Base-by-base conservation (phyloP, 495 filamentous ascomycete species). In the Beverwykella pulmonaria region DNA sequence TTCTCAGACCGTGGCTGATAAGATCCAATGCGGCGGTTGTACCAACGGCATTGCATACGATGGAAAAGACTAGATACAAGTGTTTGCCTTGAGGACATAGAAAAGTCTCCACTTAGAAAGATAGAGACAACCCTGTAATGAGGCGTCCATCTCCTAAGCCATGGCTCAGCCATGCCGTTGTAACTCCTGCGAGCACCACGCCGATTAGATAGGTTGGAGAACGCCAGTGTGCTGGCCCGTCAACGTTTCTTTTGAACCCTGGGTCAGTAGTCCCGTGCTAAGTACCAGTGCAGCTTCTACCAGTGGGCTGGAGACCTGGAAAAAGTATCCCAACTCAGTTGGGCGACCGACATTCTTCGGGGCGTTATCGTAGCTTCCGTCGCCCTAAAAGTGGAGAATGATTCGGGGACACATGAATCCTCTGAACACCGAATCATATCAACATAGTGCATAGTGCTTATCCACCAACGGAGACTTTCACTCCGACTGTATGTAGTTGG, bases 391-490 rank as follows among this genome's bases (percentile, higher is more conserved):
- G 39, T 44, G 39, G 9, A 34, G 30, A 34, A 34, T 34, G 39
- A n/a, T 12, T n/a, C 8, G 39, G 17, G 39, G 17, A n/a, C 39
- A 10, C 6, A 44, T 10, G 17, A 12, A 44, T 12, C 39, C 8
- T 44, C 17, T 15, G 9, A 44, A 44, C 2, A 5, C 32, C 5
- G 32, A 34, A 34, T 34, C 32, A 5, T n/a, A n/a, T n/a, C n/a
- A n/a, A n/a, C n/a, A 6, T 34, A 34, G 25, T n/a, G 36, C 23
- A 68, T 68, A 58, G 65, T 55, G 65, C 65, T 68, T 56, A 68
- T 39, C n/a, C 53, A 39, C 12, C 26, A 25, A 68, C 65, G 65
- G 65, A 50, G 65, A 30, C 17, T 55, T 48, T 63, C 52, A 53
- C 9, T 39, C 65, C 52, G 65, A 34, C 27, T 62, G 50, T 50